Base-by-base conservation (phyloP, 2,329 filamentous ascomycete genomes). In the Fusarium sp. region DNA sequence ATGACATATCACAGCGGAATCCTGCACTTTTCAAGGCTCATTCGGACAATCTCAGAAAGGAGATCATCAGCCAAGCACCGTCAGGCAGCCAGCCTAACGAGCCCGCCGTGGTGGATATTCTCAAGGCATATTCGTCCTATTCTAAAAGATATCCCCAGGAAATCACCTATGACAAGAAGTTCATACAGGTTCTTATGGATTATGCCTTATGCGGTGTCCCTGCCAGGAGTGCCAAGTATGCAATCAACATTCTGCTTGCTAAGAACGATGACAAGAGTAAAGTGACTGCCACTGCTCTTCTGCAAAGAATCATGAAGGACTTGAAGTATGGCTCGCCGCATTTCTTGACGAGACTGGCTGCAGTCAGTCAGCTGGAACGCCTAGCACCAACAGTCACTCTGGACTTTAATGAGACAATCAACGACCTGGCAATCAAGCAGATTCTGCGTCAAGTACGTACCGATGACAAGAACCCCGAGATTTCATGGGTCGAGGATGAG, bases 41-140 rank as follows among this genome's bases (percentile, higher is more conserved):
- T 74, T 93, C 98, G 10, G 93, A 94, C 68, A 94, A 97, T 70
- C 89, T 99, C 51, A 97, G 95, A 83, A 94, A 93, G 78, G 92
- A 94, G 65, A 88, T 99, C 23, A 90, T 94, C 72, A 89, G 93
- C 31, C 91, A 95, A 77, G 92, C 93, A 3, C 96, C 96, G 2
- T 91, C 89, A 8, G 86, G 89, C 25, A 89, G 86, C 23, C 89
- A 88, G 58, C 79, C 87, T 4, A 95, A 95, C 69, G 92, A 95
- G 59, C 81, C 89, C 3, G 87, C 89, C 7, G 91, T 93, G n/a
- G 93, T 96, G 18, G 94, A 98, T 77, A 95, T 95, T 4, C 86
- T 99, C 65, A 98, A 97, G 80, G 95, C 97, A 6, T 98, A 96
- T 79, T 93, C 95, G 15, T 94, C 93, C 4, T 99, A 97, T 80